Percentiles rank a stretch among this genome's conserved stretches.
These are phyloP conservation scores for Sordaria brevicollis DNA, from an alignment of 495 filamentous ascomycete genomes.

Conservation along the genomic window DNA sequence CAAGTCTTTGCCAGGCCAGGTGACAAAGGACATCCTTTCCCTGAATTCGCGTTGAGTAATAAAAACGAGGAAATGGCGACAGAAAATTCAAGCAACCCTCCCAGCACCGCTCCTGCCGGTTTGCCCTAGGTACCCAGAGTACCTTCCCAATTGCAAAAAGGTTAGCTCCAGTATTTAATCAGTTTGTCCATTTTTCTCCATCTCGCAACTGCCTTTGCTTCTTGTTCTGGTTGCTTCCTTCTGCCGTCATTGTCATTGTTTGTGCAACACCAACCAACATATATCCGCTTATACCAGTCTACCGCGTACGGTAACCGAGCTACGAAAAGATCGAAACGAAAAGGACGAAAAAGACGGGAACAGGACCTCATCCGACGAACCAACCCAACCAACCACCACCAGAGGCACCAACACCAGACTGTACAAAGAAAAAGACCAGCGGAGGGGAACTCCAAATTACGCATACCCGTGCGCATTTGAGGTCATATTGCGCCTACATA, in stretches of 20 bases:
- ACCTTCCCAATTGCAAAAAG: background rate
- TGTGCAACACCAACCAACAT: background rate
- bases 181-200: background rate
- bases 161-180: background rate
- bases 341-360: background rate
- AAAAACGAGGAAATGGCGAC: background rate
- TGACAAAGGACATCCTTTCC: slow-evolving; percentile 1
- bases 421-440: background rate
- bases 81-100: background rate
- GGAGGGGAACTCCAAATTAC: background rate
- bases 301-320: background rate
- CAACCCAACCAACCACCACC: background rate
- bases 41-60: slow-evolving; percentile 1
- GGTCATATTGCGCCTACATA: background rate
- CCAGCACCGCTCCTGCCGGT: background rate
- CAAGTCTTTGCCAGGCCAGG: background rate
- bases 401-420: too few relatives aligned
- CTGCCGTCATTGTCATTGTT: background rate
- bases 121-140: background rate
- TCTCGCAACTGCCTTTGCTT: background rate
- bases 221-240: background rate
- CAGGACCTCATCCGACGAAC: background rate
- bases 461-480: background rate
- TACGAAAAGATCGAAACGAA: background rate
- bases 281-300: background rate